Base-by-base conservation (phyloP, 805 yeast genomes). In the Monosporozyma yasuniensis region DNA sequence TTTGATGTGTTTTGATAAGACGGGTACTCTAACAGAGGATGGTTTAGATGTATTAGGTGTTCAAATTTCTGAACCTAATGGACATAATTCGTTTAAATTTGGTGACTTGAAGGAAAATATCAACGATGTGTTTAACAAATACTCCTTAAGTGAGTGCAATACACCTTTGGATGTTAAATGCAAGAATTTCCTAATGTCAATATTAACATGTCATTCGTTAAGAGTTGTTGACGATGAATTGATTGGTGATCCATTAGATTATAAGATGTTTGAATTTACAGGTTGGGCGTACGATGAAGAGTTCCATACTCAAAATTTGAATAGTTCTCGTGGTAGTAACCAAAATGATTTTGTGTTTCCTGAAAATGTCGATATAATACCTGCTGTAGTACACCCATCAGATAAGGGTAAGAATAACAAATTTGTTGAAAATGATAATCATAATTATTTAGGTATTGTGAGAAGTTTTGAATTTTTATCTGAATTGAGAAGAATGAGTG, bases 21-120 rank as follows among this genome's bases (percentile, higher is more conserved):
- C 99, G 0, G 99, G 99, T 2, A 93, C 99, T 0, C 72, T 93
- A 54, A 93, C 99, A 0, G 98, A 93, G 61, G 99, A 93, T 64
- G 98, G 98, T 0, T 72, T 93, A 35, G 98, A 91, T 64, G 87
- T 93, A 2, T 72, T 89, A 59, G 85, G 87, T 7, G 74, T 80
- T n/a, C 82, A 77, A 50, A 52, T 55, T 25, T 63, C 54, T 9
- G 55, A 57, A 39, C 63, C 66, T 8, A 47, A 35, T 10, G 45
- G 54, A 1, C 56, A 49, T 27, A 52, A 50, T 16, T 52, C 54
- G 3, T 57, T 49, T n/a, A 52, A 53, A 18, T 65, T 70, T 44
- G 61, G 67, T 22, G 57, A 54, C 2, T 47, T 70, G 28, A 53
- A 61, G 7, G 58, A 50, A 3, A 55, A 54, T 44, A 56, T 58